Base-by-base conservation (phyloP, 371 early-diverging fungal species). In the Chytridium lagenaria region DNA sequence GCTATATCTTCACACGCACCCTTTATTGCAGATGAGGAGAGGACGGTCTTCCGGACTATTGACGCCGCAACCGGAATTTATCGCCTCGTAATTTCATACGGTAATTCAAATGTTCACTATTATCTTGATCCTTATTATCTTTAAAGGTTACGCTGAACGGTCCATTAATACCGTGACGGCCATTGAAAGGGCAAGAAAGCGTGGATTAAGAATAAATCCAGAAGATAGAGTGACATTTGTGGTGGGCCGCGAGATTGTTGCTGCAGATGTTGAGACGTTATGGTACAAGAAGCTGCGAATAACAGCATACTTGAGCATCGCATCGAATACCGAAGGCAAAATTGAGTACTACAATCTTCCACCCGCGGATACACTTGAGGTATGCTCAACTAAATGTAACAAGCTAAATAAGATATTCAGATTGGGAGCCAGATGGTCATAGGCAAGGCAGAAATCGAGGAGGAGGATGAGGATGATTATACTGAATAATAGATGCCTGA, bases 21-120 rank as follows among this genome's bases (percentile, higher is more conserved):
- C 5, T 82, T 82, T 63, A 72, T 82, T 64, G 80, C 82, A 0
- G 82, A 82, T 22, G 82, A 82, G 50, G 82, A 82, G 61, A 34
- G 79, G 50, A 67, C 59, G 5, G 77, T 82, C 1, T 82, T 82
- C 59, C 61, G 82, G 50, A 82, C 82, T 2, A 68, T 82, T 38
- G 82, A 82, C 72, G 71, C 80, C 15, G 57, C 68, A 2, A 73
- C 73, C n/a, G 82, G 82, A 28, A 77, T 82, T 52, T 82, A 82
- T 59, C 73, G 82, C 26, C 69, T 82, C 69, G 79, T 82, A 1
- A 79, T 82, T 37, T 80, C 80, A 3, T 82, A 82, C 61, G 82
- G 80, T 77, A 57, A 19, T 52, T 2, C 2, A 36, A 50, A 26
- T 55, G 10, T 34, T 33, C 66, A 3, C 39, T 19, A 7, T 67